Evolutionary conservation across 2,329 filamentous ascomycete genomes (phyloP).

Genomic region (Penicillium sp.): DNA sequence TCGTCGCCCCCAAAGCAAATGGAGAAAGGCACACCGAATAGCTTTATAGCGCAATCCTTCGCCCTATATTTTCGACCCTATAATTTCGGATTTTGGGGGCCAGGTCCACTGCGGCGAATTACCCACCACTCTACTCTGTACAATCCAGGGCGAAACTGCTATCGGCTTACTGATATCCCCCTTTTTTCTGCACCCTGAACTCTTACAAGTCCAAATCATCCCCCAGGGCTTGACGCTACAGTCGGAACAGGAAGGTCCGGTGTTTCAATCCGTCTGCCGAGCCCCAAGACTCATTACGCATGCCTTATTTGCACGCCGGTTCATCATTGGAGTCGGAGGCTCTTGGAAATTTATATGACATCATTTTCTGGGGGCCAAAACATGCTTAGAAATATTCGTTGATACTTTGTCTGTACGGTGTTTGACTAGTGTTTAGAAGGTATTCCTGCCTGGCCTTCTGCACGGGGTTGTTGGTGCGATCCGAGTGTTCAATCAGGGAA

Average conservation of each 20-base stretch:
- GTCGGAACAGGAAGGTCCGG: neutral
- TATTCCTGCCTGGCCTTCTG: neutral
- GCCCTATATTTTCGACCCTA: neutral
- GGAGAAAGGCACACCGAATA: neutral
- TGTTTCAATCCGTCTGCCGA: neutral
- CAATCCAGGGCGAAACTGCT: neutral
- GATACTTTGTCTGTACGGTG: neutral
- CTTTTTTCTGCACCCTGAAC: neutral
- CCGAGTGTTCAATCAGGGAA: neutral
- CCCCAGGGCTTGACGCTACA: neutral
- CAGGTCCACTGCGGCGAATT: neutral
- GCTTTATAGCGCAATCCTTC: neutral
- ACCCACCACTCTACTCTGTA: neutral
- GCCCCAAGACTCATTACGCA: neutral
- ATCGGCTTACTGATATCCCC: neutral
- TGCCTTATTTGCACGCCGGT: neutral
- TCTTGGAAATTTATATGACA: neutral
- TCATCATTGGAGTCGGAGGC: neutral
- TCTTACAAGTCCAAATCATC: no score
- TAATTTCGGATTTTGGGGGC: neutral
- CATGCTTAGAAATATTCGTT: neutral
- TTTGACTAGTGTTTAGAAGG: neutral
- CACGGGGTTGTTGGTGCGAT: neutral
- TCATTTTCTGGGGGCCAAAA: neutral
- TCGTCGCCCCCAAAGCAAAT: slow-evolving; percentile 5